Base-by-base conservation (phyloP, 1,139 yeast species). In the Candida smagusa region DNA sequence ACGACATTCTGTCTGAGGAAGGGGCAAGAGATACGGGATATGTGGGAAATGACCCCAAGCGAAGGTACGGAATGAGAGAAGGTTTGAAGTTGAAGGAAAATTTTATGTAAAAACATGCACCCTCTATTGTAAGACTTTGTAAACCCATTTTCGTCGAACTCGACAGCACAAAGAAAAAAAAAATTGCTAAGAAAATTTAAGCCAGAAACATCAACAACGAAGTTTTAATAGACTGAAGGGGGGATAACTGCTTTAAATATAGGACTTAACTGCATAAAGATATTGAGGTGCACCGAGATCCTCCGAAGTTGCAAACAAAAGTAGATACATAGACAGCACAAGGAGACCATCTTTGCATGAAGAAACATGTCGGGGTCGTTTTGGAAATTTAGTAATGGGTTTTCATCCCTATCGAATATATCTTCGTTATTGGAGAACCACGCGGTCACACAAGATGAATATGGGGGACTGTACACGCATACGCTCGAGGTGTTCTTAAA, bases 361-460 rank as follows among this genome's bases (percentile, higher is more conserved):
- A 21, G 26, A 23, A n/a, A 19, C 37, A 83, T 83, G 92, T 81
- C 90, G 3, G 84, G 86, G 25, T 77, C 92, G 31, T 90, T 89
- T 61, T 90, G 97, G 97, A 84, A 87, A 60, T 85, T 87, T 62
- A 87, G 90, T 40, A 85, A 83, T 59, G 92, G 88, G 46, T 85
- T 85, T 59, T 78, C 89, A 36, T 79, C 88, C 36, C 77, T 81
- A 34, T 81, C 90, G 7, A 77, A 85, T 42, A 80, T 90, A 40
- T 80, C 87, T 46, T 80, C 82, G 39, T 71, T 90, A 33, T 72
- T 92, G 46, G 86, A 84, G 49, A 70, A 71, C 46, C 72, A 77
- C 35, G 61, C 59, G 22, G 51, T 56, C 35, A 56, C 54, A 24
- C 58, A 56, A 27, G 64, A 60, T 33, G 53, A 54, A 28, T 60